phyloP scores from a whole-genome alignment of 768 basidiomycete genomes.

The Russula lepida region DNA sequence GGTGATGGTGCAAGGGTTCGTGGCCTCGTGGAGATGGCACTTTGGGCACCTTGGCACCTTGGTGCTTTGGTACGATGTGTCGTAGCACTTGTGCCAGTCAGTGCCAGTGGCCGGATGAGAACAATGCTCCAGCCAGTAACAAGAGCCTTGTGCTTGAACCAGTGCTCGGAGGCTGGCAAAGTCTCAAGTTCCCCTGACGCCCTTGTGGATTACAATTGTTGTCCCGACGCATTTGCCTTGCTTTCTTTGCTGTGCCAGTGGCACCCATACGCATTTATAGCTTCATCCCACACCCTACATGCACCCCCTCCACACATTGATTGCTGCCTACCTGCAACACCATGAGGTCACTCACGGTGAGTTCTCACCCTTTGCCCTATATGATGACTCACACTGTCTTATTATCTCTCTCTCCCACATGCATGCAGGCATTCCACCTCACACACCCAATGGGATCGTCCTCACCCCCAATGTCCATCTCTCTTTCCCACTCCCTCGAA shows the following conservation, averaged over 20 bases:
- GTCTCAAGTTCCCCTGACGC: not conserved
- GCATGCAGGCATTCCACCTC: slow-evolving; percentile 4
- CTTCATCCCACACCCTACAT: not conserved
- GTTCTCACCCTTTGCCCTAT: not conserved
- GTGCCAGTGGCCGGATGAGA: not conserved
- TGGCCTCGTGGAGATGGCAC: not conserved
- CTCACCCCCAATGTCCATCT: not conserved
- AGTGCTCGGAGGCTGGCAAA: not conserved
- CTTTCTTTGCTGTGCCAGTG: not conserved
- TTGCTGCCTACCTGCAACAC: not conserved
- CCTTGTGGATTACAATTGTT: not conserved
- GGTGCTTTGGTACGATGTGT: not conserved
- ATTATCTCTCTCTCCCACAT: not conserved
- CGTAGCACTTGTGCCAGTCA: too few species aligned
- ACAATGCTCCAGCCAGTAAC: not conserved
- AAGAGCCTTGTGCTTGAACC: not conserved
- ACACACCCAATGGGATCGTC: not conserved
- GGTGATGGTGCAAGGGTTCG: not conserved
- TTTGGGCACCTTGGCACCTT: too few species aligned
- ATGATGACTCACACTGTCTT: not conserved
- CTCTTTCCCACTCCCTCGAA: not conserved
- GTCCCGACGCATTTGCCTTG: not conserved
- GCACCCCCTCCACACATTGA: not conserved
- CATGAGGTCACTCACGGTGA: slow-evolving; percentile 10
- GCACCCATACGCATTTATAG: slow-evolving; percentile 2